Percentiles rank a stretch among this genome's conserved stretches.
Evolutionary conservation across 257 asterid species (phyloP).

Genomic region (Capsicum baccatum): DNA sequence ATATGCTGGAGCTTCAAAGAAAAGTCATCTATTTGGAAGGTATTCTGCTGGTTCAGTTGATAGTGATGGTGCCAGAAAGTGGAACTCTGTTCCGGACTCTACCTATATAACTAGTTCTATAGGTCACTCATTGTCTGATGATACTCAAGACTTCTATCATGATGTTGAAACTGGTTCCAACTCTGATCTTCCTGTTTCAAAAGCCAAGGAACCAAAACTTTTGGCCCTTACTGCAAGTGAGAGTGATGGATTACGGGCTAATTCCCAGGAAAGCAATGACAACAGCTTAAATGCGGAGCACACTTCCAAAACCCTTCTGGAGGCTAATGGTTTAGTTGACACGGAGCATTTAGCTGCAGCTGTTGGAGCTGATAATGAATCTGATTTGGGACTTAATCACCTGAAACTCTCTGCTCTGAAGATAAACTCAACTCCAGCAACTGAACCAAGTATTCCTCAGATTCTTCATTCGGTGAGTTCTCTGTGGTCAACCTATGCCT

Average conservation of each 20-base stretch:
- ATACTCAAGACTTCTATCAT: slow-evolving; percentile 55
- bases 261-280: slow-evolving; percentile 41
- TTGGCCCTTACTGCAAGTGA: slow-evolving; percentile 50
- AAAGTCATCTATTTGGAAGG: slow-evolving; percentile 76
- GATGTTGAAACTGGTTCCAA: slow-evolving; percentile 55
- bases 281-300: slow-evolving; percentile 52
- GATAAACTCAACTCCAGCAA: slow-evolving; percentile 57
- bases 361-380: slow-evolving; percentile 52
- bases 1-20: slow-evolving; percentile 68
- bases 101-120: slow-evolving; percentile 41
- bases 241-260: slow-evolving; percentile 53
- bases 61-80: slow-evolving; percentile 88
- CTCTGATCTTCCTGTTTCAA: slow-evolving; percentile 53
- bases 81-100: slow-evolving; percentile 60
- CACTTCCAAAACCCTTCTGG: slow-evolving; percentile 54
- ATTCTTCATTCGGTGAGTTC: slow-evolving; percentile 88
- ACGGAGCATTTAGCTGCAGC: slow-evolving; percentile 60
- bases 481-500: slow-evolving; percentile 22
- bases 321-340: slow-evolving; percentile 63
- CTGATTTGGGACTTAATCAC: slow-evolving; percentile 54
- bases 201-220: slow-evolving; percentile 58
- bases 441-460: slow-evolving; percentile 94
- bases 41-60: slow-evolving; percentile 93
- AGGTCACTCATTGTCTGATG: slow-evolving; percentile 56
- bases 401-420: slow-evolving; percentile 59